Evolutionary conservation across 2,329 filamentous ascomycete genomes (phyloP), one percentile per base, ranked within the genome.

Genomic region (Aspergillus tubingensis): DNA sequence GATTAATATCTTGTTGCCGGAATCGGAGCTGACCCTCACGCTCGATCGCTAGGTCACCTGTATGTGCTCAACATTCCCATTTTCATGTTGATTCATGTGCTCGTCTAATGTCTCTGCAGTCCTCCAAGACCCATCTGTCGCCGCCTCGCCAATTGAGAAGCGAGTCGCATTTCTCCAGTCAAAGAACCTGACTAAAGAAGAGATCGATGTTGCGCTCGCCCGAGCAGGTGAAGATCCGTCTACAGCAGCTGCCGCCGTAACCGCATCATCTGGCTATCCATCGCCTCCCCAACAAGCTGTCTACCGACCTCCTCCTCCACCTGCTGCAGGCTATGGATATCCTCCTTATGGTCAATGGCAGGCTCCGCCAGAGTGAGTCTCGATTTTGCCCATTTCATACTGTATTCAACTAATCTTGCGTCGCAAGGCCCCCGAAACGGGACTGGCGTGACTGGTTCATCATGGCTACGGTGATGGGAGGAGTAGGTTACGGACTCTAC

Each of bases 371-470:
- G 82, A 85, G 81, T 83, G 75, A 70, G 80, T 72, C 51, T 32
- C 27, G 10, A 21, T 19, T 21, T 15, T 38, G 32, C 17, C 27
- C 32, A 19, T 8, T 38, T 17, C 23, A 19, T 8, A 21, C 2
- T 2, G 2, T 15, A 17, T 10, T 17, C 21, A 50, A 17, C 57
- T 63, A 60, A 68, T 21, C 5, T 19, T 21, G 3, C 15, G 19
- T 30, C 32, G 38, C 41, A 11, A 80, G 79, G 62, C 79, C 87
- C 2, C 92, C 92, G 3, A 88, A 87, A 73, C 84, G 95, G 72
- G 95, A 99, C 79, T 99, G 95, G 95, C 86, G 96, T 63, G 95
- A 99, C 74, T 98, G 92, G 91, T 99, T 99, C 79, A 98, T 99
- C 77, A 96, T 98, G 92, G 95, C 95, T 7, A 99, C 95, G 0